phyloP scores from a whole-genome alignment of 1,139 yeast species.

The Magnusiomyces sp. region DNA sequence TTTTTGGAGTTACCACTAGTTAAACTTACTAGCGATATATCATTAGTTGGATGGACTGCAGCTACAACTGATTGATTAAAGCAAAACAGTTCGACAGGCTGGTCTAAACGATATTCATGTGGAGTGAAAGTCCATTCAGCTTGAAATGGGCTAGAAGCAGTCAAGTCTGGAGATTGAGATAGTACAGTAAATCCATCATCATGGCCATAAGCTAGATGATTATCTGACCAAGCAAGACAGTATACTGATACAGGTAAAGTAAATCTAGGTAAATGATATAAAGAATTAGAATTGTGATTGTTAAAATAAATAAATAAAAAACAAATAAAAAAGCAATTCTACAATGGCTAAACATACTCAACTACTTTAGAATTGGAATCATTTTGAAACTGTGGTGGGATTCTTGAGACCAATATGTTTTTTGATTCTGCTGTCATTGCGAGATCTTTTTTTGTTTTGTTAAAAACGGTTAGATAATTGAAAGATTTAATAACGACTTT shows the following conservation, averaged over 20 bases:
- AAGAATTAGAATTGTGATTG: background rate
- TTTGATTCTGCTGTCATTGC: background rate
- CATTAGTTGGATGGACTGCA: constrained; percentile 24
- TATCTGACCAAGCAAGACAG: constrained; percentile 22
- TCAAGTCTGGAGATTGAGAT: constrained; percentile 3
- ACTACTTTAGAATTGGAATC: constrained; percentile 16
- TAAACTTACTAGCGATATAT: constrained; percentile 18
- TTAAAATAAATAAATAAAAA: background rate
- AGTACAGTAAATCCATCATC: constrained; percentile 21
- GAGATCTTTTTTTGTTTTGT: too few relatives aligned
- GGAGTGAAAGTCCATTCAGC: constrained; percentile 16
- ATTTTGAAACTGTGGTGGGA: constrained; percentile 16
- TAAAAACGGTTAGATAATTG: background rate
- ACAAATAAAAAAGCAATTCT: too few relatives aligned
- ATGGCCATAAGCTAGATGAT: constrained; percentile 23
- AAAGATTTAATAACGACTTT: background rate
- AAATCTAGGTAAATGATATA: constrained; percentile 5
- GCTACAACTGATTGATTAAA: constrained; percentile 18
- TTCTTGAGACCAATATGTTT: constrained; percentile 1
- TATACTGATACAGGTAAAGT: constrained; percentile 18
- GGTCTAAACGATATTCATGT: constrained; percentile 19
- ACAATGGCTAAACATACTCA: constrained; percentile 14
- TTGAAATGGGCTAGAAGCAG: constrained; percentile 15
- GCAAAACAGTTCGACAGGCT: constrained; percentile 18
- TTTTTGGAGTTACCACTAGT: constrained; percentile 9